A percentile compares a stretch with the other conserved stretches of the same genome.
Evolutionary conservation across 2,329 filamentous ascomycete species (phyloP).

Genomic region (Fusarium floridanum): DNA sequence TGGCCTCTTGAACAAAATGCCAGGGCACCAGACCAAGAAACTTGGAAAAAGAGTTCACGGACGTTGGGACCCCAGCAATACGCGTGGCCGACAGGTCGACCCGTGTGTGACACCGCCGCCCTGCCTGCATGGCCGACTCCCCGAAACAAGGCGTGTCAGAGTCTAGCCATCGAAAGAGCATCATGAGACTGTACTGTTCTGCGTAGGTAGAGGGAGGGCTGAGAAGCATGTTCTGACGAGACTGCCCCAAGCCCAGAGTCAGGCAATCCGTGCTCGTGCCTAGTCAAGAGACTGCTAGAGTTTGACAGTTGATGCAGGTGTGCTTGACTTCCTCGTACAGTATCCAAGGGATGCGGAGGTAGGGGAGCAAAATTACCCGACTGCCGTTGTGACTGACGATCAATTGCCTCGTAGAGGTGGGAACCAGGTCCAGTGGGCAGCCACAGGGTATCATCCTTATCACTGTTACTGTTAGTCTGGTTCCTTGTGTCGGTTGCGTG

Average conservation of each 20-base stretch:
- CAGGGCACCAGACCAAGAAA: constrained; percentile 8
- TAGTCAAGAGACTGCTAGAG: neutral
- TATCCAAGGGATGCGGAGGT: neutral
- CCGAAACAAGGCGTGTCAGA: constrained; percentile 2
- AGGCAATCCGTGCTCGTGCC: neutral
- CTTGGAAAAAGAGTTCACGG: constrained; percentile 15
- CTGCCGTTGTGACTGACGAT: constrained; percentile 22
- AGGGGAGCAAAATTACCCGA: constrained; percentile 8
- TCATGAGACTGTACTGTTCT: constrained; percentile 10
- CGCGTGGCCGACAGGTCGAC: constrained; percentile 8
- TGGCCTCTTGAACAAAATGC: neutral
- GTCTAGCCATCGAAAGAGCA: constrained; percentile 4
- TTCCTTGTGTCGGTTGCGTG: neutral
- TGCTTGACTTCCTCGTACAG: neutral
- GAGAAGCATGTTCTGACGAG: neutral
- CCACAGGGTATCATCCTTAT: constrained; percentile 6
- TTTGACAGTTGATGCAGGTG: neutral
- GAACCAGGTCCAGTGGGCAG: neutral
- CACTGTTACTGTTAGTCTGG: constrained; percentile 5
- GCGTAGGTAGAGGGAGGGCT: neutral
- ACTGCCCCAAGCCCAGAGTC: neutral
- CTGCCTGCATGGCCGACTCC: constrained; percentile 12
- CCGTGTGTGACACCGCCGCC: neutral
- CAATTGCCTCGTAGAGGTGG: constrained; percentile 23
- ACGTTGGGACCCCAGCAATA: neutral